A percentile compares a stretch with the other conserved stretches of the same genome.
Conservation (phyloP, 2,329 filamentous ascomycete genomes). For the Triangularia verruculosa region DNA sequence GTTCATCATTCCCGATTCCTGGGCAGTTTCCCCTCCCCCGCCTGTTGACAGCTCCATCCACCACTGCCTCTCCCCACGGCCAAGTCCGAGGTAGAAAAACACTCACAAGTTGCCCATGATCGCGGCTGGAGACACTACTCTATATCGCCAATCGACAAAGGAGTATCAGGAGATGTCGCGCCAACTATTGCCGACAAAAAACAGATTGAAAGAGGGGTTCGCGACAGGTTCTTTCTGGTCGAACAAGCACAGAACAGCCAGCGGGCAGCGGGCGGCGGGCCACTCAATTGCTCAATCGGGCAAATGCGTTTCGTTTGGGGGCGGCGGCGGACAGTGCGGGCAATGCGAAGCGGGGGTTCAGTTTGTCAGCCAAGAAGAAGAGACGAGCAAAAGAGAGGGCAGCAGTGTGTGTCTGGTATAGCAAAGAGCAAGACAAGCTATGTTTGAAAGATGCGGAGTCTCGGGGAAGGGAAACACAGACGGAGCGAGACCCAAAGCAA, state of each 20-base stretch:
- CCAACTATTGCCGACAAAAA: background rate
- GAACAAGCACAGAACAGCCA: background rate
- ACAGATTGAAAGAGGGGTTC: slow-evolving; percentile 5
- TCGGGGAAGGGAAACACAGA: background rate
- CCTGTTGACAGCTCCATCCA: background rate
- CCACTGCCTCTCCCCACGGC: background rate
- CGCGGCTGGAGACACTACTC: background rate
- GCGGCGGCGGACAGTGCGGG: background rate
- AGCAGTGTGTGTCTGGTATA: background rate
- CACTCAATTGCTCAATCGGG: slow-evolving; percentile 14
- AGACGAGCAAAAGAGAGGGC: background rate
- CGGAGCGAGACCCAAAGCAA: background rate
- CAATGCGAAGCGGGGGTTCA: background rate
- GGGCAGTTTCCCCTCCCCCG: background rate
- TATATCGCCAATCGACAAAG: background rate
- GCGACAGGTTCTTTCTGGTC: slow-evolving; percentile 14
- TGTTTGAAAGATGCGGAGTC: background rate
- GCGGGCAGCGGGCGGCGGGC: background rate
- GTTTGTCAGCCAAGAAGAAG: background rate
- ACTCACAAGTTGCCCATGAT: slow-evolving; percentile 57
- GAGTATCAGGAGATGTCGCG: background rate
- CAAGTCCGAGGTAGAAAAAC: background rate
- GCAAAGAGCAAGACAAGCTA: background rate
- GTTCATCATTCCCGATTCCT: background rate
- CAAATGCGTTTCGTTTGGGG: background rate